phyloP scores from a whole-genome alignment of 305 asterid species.

The Lippia alba region DNA sequence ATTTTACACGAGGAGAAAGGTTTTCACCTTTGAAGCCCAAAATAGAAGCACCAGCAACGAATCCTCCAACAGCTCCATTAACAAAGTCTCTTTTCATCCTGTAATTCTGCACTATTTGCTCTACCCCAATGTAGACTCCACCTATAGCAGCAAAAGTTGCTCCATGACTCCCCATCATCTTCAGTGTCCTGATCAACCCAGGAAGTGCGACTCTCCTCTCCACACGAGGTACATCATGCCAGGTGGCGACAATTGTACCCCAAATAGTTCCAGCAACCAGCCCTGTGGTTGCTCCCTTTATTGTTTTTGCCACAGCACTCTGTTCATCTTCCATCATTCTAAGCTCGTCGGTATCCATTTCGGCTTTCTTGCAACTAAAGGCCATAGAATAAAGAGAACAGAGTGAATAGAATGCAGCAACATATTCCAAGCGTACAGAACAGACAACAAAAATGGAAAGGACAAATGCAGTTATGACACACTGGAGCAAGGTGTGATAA shows the following conservation, averaged over 20 bases:
- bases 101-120: slow-evolving; percentile 72
- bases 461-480: neutral
- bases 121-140: slow-evolving; percentile 86
- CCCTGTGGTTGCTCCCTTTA: slow-evolving; percentile 83
- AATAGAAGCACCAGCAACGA: slow-evolving; percentile 87
- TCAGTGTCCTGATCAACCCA: slow-evolving; percentile 85
- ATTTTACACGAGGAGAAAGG: slow-evolving; percentile 5
- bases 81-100: slow-evolving; percentile 89
- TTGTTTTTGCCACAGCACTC: slow-evolving; percentile 55
- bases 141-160: slow-evolving; percentile 94
- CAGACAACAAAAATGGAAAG: neutral
- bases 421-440: slow-evolving; percentile 16
- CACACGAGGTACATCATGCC: slow-evolving; percentile 98
- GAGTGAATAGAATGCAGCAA: neutral
- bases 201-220: slow-evolving; percentile 95
- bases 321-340: slow-evolving; percentile 83
- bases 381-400: slow-evolving; percentile 15
- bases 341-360: slow-evolving; percentile 76
- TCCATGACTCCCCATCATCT: slow-evolving; percentile 95
- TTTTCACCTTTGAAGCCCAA: slow-evolving; percentile 80
- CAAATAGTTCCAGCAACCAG: slow-evolving; percentile 82
- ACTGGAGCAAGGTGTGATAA: neutral
- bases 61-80: slow-evolving; percentile 95
- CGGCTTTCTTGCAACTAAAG: slow-evolving; percentile 26
- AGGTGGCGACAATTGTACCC: slow-evolving; percentile 92